Conservation (phyloP, 2,329 filamentous ascomycete genomes). For the Aspergillus felis region DNA sequence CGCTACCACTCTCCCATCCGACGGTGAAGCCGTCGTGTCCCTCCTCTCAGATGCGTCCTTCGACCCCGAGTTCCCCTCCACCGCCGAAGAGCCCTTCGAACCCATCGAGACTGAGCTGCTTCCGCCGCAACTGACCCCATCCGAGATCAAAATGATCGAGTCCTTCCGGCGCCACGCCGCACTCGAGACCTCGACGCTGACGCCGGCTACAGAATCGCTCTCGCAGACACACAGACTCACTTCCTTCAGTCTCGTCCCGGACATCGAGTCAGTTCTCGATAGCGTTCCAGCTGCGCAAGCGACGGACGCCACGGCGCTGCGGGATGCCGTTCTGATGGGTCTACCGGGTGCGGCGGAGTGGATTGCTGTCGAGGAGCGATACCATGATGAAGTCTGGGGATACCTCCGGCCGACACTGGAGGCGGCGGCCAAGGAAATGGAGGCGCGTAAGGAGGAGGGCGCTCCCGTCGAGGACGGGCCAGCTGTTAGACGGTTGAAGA, state of each 20-base stretch:
- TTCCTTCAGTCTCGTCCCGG: conserved; percentile 28
- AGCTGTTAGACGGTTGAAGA: conserved; percentile 36
- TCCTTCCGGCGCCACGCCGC: conserved; percentile 26
- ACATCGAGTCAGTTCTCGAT: conserved; percentile 30
- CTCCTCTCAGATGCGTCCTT: conserved; percentile 35
- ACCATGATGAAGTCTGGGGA: conserved; percentile 64
- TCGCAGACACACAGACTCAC: conserved; percentile 19
- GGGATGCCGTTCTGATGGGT: conserved; percentile 27
- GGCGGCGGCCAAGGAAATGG: conserved; percentile 56
- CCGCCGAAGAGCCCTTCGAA: conserved; percentile 24
- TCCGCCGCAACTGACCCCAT: conserved; percentile 17
- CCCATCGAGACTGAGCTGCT: conserved; percentile 18
- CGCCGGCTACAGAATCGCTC: conserved; percentile 2
- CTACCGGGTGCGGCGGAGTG: conserved; percentile 32
- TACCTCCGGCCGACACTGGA: conserved; percentile 55
- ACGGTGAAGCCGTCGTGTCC: conserved; percentile 42
- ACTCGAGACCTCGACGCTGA: neutral
- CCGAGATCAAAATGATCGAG: conserved; percentile 29
- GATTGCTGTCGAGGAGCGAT: conserved; percentile 34
- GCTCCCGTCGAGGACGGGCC: conserved; percentile 26
- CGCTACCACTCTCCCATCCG: conserved; percentile 18
- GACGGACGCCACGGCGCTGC: conserved; percentile 16
- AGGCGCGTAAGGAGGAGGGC: conserved; percentile 26
- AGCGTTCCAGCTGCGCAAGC: conserved; percentile 14
- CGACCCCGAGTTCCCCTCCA: conserved; percentile 22